Conservation (phyloP, 2,329 filamentous ascomycete species). For the Colletotrichum spinosum region DNA sequence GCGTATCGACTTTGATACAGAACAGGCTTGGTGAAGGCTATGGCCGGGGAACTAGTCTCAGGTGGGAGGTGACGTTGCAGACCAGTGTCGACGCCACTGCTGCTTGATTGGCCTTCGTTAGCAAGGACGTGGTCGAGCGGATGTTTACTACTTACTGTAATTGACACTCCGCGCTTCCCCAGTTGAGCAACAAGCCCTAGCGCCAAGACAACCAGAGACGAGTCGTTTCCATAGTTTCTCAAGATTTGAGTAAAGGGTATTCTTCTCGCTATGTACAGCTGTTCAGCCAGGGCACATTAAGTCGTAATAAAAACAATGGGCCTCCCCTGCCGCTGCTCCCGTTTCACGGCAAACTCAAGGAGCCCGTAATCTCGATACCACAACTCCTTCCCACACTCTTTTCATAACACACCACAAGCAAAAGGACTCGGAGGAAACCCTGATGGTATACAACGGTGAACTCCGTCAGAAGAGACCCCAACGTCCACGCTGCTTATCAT, state of each 20-base stretch:
- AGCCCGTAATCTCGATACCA: slow-evolving; percentile 23
- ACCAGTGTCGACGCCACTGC: slow-evolving; percentile 60
- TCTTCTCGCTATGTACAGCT: slow-evolving; percentile 31
- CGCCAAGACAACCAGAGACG: too few relatives aligned
- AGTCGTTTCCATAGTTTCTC: neutral
- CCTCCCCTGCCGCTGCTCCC: too few relatives aligned
- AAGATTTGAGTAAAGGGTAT: slow-evolving; percentile 44
- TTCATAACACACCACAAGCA: slow-evolving; percentile 32
- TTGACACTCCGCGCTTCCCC: too few relatives aligned
- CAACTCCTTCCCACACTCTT: slow-evolving; percentile 30
- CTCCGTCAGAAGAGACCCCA: slow-evolving; percentile 61
- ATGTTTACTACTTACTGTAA: too few relatives aligned
- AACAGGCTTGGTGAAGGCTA: slow-evolving; percentile 91
- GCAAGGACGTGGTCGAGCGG: too few relatives aligned
- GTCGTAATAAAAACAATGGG: too few relatives aligned
- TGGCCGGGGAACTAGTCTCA: slow-evolving; percentile 79
- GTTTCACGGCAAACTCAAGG: too few relatives aligned
- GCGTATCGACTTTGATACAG: slow-evolving; percentile 82
- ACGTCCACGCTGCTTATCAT: slow-evolving; percentile 57
- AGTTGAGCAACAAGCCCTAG: too few relatives aligned
- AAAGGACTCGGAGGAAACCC: neutral
- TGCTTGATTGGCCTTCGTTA: neutral
- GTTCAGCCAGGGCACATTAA: neutral
- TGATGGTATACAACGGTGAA: neutral
- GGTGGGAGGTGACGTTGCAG: slow-evolving; percentile 95